These are phyloP conservation scores for Calonectria montana DNA, from an alignment of 2,329 filamentous ascomycete genomes.

Conservation along the genomic window DNA sequence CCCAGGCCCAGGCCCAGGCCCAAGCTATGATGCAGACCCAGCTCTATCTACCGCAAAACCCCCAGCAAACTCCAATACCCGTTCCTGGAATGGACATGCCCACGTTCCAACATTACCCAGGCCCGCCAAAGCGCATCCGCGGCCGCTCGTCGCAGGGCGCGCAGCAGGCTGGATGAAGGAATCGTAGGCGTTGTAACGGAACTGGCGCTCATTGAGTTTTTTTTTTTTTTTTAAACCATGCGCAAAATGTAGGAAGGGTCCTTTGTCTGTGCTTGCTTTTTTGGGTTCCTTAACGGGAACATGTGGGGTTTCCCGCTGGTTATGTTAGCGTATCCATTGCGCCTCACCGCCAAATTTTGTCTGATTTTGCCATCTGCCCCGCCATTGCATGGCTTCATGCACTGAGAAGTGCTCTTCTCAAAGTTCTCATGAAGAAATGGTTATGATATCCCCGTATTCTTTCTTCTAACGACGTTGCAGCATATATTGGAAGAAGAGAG, in stretches of 20 bases:
- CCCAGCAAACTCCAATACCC: slow-evolving; percentile 40
- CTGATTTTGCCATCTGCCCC: slow-evolving; percentile 46
- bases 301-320: slow-evolving; percentile 23
- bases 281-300: slow-evolving; percentile 30
- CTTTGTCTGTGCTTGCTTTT: slow-evolving; percentile 8
- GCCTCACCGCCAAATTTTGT: slow-evolving; percentile 47
- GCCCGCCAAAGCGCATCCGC: slow-evolving; percentile 45
- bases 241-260: slow-evolving; percentile 10
- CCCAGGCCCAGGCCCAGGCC: slow-evolving; percentile 37
- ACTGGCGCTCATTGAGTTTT: slow-evolving; percentile 26
- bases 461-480: background rate
- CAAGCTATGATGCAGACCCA: slow-evolving; percentile 44
- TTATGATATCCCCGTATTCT: background rate
- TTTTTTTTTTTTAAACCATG: slow-evolving; percentile 5
- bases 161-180: slow-evolving; percentile 30
- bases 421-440: background rate
- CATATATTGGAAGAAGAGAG: background rate
- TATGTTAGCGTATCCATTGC: slow-evolving; percentile 31
- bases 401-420: slow-evolving; percentile 1
- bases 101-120: slow-evolving; percentile 44
- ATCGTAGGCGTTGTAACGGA: slow-evolving; percentile 14
- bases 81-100: slow-evolving; percentile 44
- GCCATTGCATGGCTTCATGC: slow-evolving; percentile 32
- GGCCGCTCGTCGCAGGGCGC: slow-evolving; percentile 38
- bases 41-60: slow-evolving; percentile 42